Evolutionary conservation across 2,329 filamentous ascomycete species (phyloP), one percentile per base, ranked within the genome.

Genomic region (Phialocephala subalpina): DNA sequence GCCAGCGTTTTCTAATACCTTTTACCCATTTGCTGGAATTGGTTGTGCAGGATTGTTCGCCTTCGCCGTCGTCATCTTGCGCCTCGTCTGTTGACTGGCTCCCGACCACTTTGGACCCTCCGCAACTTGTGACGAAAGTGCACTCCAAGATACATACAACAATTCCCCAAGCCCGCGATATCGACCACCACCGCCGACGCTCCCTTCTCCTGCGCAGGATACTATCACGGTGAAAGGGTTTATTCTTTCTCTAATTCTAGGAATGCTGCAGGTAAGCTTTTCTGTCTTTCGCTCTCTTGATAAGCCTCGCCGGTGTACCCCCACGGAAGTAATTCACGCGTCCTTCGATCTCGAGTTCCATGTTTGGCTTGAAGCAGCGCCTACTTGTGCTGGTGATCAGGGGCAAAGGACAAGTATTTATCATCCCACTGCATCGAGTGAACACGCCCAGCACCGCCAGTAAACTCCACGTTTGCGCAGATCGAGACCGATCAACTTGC

Each of bases 231-330:
- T 35, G 22, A 52, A 57, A 14, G 27, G 33, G 58, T 58, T 53
- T 64, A n/a, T 62, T 42, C 5, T 66, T 65, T 63, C 36, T 67
- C 45, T 60, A 63, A 60, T 65, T 67, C 58, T 69, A 75, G 69
- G 70, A 74, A 75, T 77, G 73, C 71, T 75, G 70, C 74, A 75
- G 73, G 75, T 77, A 74, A 75, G 75, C 71, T 68, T 52, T 38
- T 61, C 61, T 57, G 27, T n/a, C 65, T 58, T 49, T 62, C 40
- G 52, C 38, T 25, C 33, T 42, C 33, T 49, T 62, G 67, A 69
- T 72, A 70, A 69, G 71, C 69, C 57, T 67, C 58, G 60, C 55
- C 58, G 47, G 60, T 42, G 60, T 38, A 64, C 68, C 66, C 69
- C 68, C 70, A 70, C 66, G 66, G 38, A 62, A 63, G 66, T 66